Conservation (phyloP, 2,329 filamentous ascomycete species). For the Fusarium veterinarium region DNA sequence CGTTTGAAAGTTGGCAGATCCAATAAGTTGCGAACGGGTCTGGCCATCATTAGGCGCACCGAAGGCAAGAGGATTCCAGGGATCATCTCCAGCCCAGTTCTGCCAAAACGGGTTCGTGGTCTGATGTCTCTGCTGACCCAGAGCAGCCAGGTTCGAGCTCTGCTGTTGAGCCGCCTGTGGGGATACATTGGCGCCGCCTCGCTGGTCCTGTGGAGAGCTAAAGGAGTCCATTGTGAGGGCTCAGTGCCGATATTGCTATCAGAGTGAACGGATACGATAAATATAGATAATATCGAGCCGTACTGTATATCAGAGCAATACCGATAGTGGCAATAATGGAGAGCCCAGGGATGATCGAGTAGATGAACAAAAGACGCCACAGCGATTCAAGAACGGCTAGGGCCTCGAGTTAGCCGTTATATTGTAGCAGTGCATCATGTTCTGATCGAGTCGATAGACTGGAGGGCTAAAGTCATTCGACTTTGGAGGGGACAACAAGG, state of each 20-base stretch:
- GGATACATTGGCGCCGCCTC: constrained; percentile 1
- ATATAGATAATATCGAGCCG: background rate
- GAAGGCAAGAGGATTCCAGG: constrained; percentile 57
- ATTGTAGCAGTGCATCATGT: background rate
- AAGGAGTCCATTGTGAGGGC: constrained; percentile 23
- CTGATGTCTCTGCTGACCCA: constrained; percentile 14
- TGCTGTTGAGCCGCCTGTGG: constrained; percentile 22
- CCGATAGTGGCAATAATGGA: background rate
- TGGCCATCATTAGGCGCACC: constrained; percentile 35
- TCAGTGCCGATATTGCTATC: background rate
- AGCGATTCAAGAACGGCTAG: background rate
- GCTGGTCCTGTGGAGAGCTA: constrained; percentile 4
- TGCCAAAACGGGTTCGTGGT: constrained; percentile 10
- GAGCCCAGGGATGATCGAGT: background rate
- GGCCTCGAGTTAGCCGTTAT: constrained; percentile 5
- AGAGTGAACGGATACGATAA: background rate
- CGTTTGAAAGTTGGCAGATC: constrained; percentile 24
- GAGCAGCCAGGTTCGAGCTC: constrained; percentile 6
- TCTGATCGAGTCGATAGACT: background rate
- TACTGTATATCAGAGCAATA: constrained; percentile 1
- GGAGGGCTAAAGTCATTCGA: background rate
- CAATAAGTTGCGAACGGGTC: constrained; percentile 39
- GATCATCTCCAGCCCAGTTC: constrained; percentile 51
- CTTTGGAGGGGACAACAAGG: background rate
- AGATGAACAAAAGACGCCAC: background rate